A percentile compares a stretch with the other conserved stretches of the same genome.
These are phyloP conservation scores for Volutella citrinella DNA, from an alignment of 2,329 filamentous ascomycete species.

Conservation along the genomic window DNA sequence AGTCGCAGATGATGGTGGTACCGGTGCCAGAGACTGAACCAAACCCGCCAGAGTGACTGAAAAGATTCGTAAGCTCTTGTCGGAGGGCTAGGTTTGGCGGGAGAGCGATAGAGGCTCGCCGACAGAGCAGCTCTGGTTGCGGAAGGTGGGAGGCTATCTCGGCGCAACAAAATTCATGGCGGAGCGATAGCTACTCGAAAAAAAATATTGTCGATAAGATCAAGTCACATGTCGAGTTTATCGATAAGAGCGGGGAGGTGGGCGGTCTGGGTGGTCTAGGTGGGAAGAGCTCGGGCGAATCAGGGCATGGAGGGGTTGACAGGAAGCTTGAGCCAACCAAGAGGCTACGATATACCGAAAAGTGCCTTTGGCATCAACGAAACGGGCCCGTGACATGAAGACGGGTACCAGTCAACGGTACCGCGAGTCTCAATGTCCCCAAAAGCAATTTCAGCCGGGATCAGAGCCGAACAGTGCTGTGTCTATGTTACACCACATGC, in stretches of 20 bases:
- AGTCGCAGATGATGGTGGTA: slow-evolving; percentile 1
- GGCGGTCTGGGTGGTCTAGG: not conserved
- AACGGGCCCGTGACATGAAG: too few relatives aligned
- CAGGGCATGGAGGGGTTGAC: slow-evolving; percentile 9
- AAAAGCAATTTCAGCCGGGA: too few relatives aligned
- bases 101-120: slow-evolving; percentile 13
- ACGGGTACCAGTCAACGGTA: too few relatives aligned
- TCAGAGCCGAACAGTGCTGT: too few relatives aligned
- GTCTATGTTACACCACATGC: too few relatives aligned
- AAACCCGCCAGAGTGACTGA: slow-evolving; percentile 1
- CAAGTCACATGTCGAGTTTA: slow-evolving; percentile 23
- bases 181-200: slow-evolving; percentile 11
- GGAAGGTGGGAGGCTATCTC: slow-evolving; percentile 27
- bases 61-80: slow-evolving; percentile 5
- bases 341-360: slow-evolving; percentile 14
- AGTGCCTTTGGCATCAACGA: slow-evolving; percentile 10
- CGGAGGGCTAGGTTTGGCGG: slow-evolving; percentile 5
- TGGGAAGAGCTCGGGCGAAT: slow-evolving; percentile 12
- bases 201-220: slow-evolving; percentile 29
- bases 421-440: too few relatives aligned
- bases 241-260: slow-evolving; percentile 22
- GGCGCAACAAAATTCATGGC: slow-evolving; percentile 21
- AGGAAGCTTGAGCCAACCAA: slow-evolving; percentile 14
- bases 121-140: slow-evolving; percentile 18
- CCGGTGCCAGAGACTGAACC: not conserved